These are phyloP conservation scores for Skeletonema marinoi DNA, from an alignment of 108 stramenopile species.

Conservation along the genomic window DNA sequence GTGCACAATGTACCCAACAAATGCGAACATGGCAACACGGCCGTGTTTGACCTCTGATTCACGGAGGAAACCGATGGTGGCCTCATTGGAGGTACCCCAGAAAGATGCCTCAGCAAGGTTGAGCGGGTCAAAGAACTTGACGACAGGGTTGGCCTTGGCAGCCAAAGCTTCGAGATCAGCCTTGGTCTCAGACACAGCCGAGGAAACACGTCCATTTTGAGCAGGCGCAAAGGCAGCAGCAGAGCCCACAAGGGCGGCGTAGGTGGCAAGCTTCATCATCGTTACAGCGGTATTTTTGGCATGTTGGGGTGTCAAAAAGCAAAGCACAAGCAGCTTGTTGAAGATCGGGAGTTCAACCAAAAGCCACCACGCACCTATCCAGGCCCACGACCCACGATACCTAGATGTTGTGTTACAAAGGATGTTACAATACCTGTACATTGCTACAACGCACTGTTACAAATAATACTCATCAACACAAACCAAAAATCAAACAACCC, in stretches of 20 bases:
- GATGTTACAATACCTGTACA: background rate
- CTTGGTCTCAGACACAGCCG: constrained; percentile 19
- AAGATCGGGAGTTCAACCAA: too few species aligned
- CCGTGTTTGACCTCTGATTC: constrained; percentile 60
- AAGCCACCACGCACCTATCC: too few species aligned
- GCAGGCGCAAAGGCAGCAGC: constrained; percentile 33
- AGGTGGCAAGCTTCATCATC: constrained; percentile 41
- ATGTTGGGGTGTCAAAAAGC: background rate
- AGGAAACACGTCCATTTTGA: background rate
- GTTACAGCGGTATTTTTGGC: background rate
- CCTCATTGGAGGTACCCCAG: constrained; percentile 44
- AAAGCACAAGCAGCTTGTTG: too few species aligned
- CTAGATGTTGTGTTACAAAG: too few species aligned
- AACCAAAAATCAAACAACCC: too few species aligned
- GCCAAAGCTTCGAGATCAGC: constrained; percentile 47
- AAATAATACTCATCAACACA: background rate
- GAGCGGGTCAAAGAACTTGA: constrained; percentile 48
- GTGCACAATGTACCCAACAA: constrained; percentile 61
- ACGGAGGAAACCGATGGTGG: constrained; percentile 52
- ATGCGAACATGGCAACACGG: constrained; percentile 60
- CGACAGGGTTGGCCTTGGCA: constrained; percentile 39
- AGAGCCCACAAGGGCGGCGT: constrained; percentile 16
- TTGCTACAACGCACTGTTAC: too few species aligned
- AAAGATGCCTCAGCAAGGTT: constrained; percentile 48
- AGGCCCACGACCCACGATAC: background rate